These are phyloP conservation scores for Xylariaceae sp. DNA, from an alignment of 2,329 filamentous ascomycete species.

Conservation along the genomic window DNA sequence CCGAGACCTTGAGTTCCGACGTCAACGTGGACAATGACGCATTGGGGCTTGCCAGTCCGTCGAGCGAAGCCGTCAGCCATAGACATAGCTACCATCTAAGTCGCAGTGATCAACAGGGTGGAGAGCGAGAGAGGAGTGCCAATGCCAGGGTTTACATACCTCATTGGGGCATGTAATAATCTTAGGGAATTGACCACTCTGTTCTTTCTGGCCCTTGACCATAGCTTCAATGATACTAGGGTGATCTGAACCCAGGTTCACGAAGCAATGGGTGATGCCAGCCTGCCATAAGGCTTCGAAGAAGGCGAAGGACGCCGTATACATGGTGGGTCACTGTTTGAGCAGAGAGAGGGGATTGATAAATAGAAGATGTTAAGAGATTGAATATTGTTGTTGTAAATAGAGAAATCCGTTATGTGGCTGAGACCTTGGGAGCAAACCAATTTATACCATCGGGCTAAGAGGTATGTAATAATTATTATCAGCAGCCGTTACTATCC, in stretches of 20 bases:
- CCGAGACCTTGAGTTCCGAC: conserved; percentile 77
- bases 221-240: conserved; percentile 78
- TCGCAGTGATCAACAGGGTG: neutral
- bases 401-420: too few relatives aligned
- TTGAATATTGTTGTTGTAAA: too few relatives aligned
- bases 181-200: conserved; percentile 59
- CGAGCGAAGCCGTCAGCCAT: conserved; percentile 80
- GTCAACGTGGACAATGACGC: conserved; percentile 76
- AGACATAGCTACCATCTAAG: conserved; percentile 76
- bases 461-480: too few relatives aligned
- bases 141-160: conserved; percentile 48
- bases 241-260: conserved; percentile 68
- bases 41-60: conserved; percentile 67
- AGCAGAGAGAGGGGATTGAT: too few relatives aligned
- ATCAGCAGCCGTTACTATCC: too few relatives aligned
- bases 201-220: conserved; percentile 68
- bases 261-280: conserved; percentile 42
- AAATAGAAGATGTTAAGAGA: too few relatives aligned
- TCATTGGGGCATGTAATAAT: conserved; percentile 80
- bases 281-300: conserved; percentile 45
- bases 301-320: conserved; percentile 68
- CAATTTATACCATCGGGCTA: too few relatives aligned
- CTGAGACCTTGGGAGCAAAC: too few relatives aligned
- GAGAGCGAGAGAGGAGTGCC: too few relatives aligned
- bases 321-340: too few relatives aligned